Evolutionary conservation across 23 red algal genomes (phyloP).

Genomic region (Chondrus crispus): DNA sequence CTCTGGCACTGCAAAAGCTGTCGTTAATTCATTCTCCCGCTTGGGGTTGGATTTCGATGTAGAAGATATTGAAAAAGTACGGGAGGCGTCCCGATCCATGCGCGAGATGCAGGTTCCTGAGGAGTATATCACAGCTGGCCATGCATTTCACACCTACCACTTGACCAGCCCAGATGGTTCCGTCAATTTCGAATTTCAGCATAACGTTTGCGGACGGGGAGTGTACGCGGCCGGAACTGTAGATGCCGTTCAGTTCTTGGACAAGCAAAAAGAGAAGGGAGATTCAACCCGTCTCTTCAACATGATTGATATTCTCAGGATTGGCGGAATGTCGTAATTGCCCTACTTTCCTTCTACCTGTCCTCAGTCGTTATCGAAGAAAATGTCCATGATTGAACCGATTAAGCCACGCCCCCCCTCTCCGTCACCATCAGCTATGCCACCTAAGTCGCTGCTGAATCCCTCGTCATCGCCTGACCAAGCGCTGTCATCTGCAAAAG

Average conservation of each 20-base stretch:
- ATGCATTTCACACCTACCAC: conserved; percentile 97
- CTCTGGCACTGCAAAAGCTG: conserved; percentile 92
- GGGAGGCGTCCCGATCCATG: conserved; percentile 40
- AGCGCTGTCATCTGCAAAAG: conserved; percentile 16
- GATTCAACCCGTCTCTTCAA: conserved; percentile 45
- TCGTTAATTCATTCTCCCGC: conserved; percentile 65
- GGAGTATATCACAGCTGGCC: conserved; percentile 67
- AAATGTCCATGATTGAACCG: conserved; percentile 12
- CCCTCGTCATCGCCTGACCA: conserved; percentile 2
- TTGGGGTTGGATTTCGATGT: conserved; percentile 65
- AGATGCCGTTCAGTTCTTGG: conserved; percentile 89
- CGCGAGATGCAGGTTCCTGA: conserved; percentile 79
- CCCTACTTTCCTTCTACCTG: not conserved
- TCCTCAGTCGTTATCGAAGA: not conserved
- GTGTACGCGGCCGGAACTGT: conserved; percentile 97
- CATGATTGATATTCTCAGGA: conserved; percentile 93
- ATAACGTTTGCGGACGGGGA: conserved; percentile 89
- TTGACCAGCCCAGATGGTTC: conserved; percentile 83
- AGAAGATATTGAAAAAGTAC: conserved; percentile 79
- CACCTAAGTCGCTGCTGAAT: not conserved
- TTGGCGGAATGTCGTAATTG: conserved; percentile 66
- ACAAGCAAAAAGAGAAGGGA: conserved; percentile 13
- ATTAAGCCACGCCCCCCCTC: not conserved
- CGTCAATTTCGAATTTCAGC: conserved; percentile 91
- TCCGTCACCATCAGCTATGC: not conserved